phyloP scores from a whole-genome alignment of 345 rosid species.

The Gossypium ekmanianum region DNA sequence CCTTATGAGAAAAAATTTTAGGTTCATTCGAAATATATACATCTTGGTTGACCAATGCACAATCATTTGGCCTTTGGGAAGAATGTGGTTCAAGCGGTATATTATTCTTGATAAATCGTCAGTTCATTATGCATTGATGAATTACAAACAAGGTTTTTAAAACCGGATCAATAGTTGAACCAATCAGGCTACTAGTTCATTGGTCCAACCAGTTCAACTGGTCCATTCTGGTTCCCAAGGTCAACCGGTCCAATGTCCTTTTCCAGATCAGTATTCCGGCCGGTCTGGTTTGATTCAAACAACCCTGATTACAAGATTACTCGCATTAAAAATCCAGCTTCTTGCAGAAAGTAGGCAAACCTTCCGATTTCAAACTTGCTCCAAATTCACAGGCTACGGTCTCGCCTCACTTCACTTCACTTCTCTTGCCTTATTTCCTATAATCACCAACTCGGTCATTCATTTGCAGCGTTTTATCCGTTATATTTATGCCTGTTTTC shows the following conservation, averaged over 20 bases:
- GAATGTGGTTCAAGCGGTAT: neutral
- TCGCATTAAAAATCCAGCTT: slow-evolving; percentile 9
- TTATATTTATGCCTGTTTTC: neutral
- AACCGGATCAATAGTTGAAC: too few relatives aligned
- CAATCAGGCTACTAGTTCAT: too few relatives aligned
- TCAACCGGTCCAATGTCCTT: too few relatives aligned
- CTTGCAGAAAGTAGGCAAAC: neutral
- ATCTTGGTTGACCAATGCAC: neutral
- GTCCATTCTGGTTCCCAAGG: too few relatives aligned
- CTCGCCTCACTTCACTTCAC: neutral
- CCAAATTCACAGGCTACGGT: neutral
- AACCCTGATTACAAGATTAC: neutral
- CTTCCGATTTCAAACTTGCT: neutral
- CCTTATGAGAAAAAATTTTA: neutral
- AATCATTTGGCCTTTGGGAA: neutral
- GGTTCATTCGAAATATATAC: neutral
- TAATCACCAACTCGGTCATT: neutral
- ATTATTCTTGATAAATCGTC: neutral
- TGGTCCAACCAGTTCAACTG: too few relatives aligned
- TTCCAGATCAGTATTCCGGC: too few relatives aligned
- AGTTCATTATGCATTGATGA: slow-evolving; percentile 5
- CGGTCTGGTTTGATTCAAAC: too few relatives aligned
- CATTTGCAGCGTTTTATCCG: neutral
- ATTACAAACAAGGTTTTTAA: neutral
- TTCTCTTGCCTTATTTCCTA: slow-evolving; percentile 1